Base-by-base conservation (phyloP, 805 yeast genomes). In the Metschnikowia arizonensis region DNA sequence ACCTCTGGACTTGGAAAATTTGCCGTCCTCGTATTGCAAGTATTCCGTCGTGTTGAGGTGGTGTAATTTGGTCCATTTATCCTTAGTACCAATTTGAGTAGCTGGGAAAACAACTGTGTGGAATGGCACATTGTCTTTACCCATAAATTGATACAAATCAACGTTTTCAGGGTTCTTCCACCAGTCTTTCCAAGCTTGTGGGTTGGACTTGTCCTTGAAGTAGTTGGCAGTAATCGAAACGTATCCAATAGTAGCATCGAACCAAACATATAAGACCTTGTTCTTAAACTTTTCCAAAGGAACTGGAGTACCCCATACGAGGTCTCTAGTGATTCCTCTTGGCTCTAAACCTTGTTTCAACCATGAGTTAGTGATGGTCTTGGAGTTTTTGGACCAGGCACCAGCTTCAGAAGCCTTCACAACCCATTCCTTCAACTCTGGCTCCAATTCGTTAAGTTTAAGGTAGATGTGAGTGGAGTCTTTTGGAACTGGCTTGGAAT, bases 41-140 rank as follows among this genome's bases (percentile, higher is more conserved):
- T 93, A 93, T 70, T 91, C 99, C 10, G 99, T 93, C 37, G 99
- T 90, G 63, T 82, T 86, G 56, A 93, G 70, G 66, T 90, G 96
- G 60, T 88, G 87, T 55, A 90, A 75, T 79, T 80, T 83, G 48
- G 97, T 89, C 98, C 98, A 93, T 39, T 74, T 60, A 46, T 91
- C 91, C 15, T 76, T 68, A 14, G 99, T 90, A 65, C 98, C 99
- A 36, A 93, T 70, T 68, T 83, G 85, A 23, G 95, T 72, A 34
- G 95, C 83, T 49, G 99, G 99, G 88, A 91, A 93, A 46, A 93
- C 95, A 46, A 93, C 99, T 1, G 97, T 85, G 64, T 93, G 99
- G 88, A 93, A 93, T 26, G 98, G 97, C 59, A 90, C 97, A 62
- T 93, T 93, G 68, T 93, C 99, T 66, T 93, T 93, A 68, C 99